Evolutionary conservation across 345 rosid genomes (phyloP).

Genomic region (Camelina laxa): DNA sequence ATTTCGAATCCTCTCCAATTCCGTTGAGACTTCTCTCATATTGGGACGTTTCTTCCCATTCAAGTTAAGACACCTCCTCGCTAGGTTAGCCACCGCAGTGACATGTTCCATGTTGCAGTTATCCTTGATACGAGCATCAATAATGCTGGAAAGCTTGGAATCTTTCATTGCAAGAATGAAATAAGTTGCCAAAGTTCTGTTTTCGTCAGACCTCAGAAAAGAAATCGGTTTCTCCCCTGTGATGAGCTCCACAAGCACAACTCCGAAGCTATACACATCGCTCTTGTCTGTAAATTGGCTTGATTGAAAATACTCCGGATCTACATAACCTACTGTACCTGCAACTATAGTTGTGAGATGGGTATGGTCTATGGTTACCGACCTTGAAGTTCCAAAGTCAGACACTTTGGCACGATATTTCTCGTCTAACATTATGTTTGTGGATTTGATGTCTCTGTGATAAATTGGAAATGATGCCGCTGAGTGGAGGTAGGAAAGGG

Average conservation of each 20-base stretch:
- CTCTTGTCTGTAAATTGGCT: conserved; percentile 39
- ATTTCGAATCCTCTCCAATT: conserved; percentile 41
- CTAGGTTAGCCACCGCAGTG: conserved; percentile 41
- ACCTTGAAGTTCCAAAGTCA: conserved; percentile 58
- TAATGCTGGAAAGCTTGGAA: background rate
- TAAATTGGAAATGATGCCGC: conserved; percentile 46
- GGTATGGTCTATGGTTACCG: conserved; percentile 49
- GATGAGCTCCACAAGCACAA: conserved; percentile 70
- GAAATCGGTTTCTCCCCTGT: conserved; percentile 39
- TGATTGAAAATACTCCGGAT: conserved; percentile 43
- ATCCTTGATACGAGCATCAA: conserved; percentile 30
- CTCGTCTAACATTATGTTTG: conserved; percentile 53
- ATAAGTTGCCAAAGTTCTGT: conserved; percentile 32
- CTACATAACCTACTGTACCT: conserved; percentile 40
- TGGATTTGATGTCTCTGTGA: conserved; percentile 55
- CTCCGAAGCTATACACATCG: conserved; percentile 89
- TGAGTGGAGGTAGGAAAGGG: conserved; percentile 53
- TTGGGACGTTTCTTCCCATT: conserved; percentile 49
- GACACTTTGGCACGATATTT: conserved; percentile 51
- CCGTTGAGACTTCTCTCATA: conserved; percentile 49
- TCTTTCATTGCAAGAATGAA: conserved; percentile 38
- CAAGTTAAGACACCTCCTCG: conserved; percentile 45
- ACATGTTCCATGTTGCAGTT: conserved; percentile 33
- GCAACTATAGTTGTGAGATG: conserved; percentile 42
- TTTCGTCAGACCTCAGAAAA: conserved; percentile 16